Percentiles rank a stretch among this genome's conserved stretches.
Evolutionary conservation across 306 rosid species (phyloP).

Genomic region (Sechiopsis laciniata): DNA sequence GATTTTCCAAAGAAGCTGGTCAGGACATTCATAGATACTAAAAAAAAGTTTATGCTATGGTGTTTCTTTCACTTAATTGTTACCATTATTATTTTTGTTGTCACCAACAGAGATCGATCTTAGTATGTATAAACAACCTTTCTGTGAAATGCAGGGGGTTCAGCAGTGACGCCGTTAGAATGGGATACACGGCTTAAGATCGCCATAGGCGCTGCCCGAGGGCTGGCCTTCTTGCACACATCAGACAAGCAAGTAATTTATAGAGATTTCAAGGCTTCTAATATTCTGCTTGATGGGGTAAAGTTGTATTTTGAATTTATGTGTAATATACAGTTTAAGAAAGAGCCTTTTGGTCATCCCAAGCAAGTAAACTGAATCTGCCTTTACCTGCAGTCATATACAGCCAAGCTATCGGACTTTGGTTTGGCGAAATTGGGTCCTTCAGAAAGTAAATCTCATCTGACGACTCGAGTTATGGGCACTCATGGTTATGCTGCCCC

Average conservation of each 20-base stretch:
- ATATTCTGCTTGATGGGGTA: constrained; percentile 88
- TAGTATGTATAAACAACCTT: not conserved
- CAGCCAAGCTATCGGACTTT: constrained; percentile 88
- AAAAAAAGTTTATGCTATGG: too few relatives aligned
- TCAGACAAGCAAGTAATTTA: constrained; percentile 80
- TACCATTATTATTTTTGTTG: not conserved
- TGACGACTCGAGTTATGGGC: constrained; percentile 94
- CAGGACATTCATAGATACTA: too few relatives aligned
- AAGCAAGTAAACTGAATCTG: not conserved
- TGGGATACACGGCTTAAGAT: constrained; percentile 86
- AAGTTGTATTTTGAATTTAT: constrained; percentile 12
- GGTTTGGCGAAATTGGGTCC: constrained; percentile 98
- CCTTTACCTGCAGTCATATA: constrained; percentile 54
- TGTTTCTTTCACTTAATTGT: constrained; percentile 9
- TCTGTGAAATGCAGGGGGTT: constrained; percentile 51
- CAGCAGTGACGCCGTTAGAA: constrained; percentile 67
- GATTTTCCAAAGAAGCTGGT: not conserved
- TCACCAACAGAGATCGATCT: not conserved
- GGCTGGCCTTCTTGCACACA: constrained; percentile 79
- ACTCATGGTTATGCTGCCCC: constrained; percentile 98
- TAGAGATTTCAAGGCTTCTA: constrained; percentile 93
- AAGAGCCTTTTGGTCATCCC: not conserved
- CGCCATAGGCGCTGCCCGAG: constrained; percentile 92
- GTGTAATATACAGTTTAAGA: constrained; percentile 7
- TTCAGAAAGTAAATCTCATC: constrained; percentile 89